Percentiles rank a stretch among this genome's conserved stretches.
Conservation (phyloP, 257 asterid species). For the Fraxinus cuspidata region DNA sequence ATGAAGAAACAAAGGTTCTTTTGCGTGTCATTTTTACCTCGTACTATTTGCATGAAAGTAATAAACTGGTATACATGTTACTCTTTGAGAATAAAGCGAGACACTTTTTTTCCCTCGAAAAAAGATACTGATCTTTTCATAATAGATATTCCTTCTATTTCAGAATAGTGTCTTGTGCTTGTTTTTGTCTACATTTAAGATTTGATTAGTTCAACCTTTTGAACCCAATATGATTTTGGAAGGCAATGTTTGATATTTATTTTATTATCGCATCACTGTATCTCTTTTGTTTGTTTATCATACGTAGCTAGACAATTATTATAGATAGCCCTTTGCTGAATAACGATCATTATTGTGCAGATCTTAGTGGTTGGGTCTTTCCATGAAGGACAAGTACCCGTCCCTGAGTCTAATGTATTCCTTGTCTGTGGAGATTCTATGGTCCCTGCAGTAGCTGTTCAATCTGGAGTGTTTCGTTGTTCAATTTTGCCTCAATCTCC, state of each 20-base stretch:
- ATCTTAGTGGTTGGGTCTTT: constrained; percentile 74
- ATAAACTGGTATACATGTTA: constrained; percentile 9
- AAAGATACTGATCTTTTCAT: constrained; percentile 4
- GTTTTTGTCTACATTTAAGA: not conserved
- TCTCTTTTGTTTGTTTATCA: not conserved
- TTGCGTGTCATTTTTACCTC: constrained; percentile 6
- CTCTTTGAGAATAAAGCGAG: constrained; percentile 25
- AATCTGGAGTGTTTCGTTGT: constrained; percentile 83
- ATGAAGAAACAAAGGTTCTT: constrained; percentile 86
- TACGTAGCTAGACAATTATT: not conserved
- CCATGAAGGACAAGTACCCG: constrained; percentile 46
- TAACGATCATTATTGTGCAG: constrained; percentile 49
- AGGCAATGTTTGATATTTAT: not conserved
- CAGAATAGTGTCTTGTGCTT: constrained; percentile 6
- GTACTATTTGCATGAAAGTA: constrained; percentile 4
- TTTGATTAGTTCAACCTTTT: not conserved
- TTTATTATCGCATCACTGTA: not conserved
- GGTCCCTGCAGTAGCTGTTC: constrained; percentile 60
- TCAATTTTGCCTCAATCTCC: constrained; percentile 69
- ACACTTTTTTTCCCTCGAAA: not conserved
- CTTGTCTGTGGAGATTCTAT: constrained; percentile 73
- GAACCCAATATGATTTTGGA: not conserved
- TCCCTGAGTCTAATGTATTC: constrained; percentile 46
- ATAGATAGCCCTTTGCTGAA: constrained; percentile 20
- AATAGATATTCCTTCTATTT: constrained; percentile 6